phyloP scores from a whole-genome alignment of 371 early-diverging fungal species.

The Mortierella sp. region DNA sequence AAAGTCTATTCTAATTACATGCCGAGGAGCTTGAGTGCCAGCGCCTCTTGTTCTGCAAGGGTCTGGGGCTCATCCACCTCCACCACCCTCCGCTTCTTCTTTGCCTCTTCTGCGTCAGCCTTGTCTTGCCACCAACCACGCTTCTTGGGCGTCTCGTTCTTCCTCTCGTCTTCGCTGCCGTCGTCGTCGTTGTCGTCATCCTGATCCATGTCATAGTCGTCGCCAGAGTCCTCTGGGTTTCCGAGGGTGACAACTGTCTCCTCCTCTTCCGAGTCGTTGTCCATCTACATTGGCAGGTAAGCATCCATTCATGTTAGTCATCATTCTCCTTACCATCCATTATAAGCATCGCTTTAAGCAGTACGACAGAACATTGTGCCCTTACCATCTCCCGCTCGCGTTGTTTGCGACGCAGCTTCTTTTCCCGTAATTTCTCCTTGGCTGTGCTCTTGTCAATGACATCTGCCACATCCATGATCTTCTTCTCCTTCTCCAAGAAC shows the following conservation, averaged over 20 bases:
- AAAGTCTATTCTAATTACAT: constrained; percentile 12
- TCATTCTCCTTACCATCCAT: background rate
- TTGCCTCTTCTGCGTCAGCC: constrained; percentile 55
- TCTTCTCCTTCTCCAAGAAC: constrained; percentile 72
- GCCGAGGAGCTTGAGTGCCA: constrained; percentile 63
- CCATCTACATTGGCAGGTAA: constrained; percentile 8
- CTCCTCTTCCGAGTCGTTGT: constrained; percentile 31
- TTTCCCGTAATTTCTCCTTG: constrained; percentile 78
- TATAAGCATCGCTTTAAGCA: no score
- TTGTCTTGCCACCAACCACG: constrained; percentile 51
- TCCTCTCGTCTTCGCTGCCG: constrained; percentile 47
- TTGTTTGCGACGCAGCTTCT: constrained; percentile 73
- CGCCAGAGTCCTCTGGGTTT: constrained; percentile 39
- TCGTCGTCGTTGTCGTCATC: constrained; percentile 27
- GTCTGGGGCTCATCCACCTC: constrained; percentile 72
- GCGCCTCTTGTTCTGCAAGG: constrained; percentile 72
- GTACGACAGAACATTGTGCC: background rate
- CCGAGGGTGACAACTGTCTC: constrained; percentile 44
- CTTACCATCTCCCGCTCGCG: constrained; percentile 63
- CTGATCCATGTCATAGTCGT: constrained; percentile 30
- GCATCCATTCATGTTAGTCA: background rate
- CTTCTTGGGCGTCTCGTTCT: constrained; percentile 49
- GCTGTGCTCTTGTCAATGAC: constrained; percentile 74
- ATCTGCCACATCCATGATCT: constrained; percentile 78
- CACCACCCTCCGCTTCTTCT: constrained; percentile 66